Evolutionary conservation across 2,329 filamentous ascomycete genomes (phyloP).

Genomic region (Penicillium sp.): DNA sequence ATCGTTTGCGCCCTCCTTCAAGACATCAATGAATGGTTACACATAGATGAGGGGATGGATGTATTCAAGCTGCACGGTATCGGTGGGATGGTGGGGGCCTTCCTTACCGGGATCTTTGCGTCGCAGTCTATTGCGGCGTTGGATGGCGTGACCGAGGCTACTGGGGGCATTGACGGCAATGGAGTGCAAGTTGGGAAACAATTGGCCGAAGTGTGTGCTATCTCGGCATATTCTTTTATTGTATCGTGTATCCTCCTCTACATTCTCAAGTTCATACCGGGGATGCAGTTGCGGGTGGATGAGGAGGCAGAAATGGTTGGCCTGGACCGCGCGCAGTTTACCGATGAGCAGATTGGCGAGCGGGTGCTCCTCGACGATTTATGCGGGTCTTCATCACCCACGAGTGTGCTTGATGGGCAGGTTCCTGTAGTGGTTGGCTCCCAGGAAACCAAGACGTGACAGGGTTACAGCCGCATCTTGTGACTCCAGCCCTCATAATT

Average conservation of each 20-base stretch:
- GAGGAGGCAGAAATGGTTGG: constrained; percentile 58
- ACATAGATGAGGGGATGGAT: constrained; percentile 59
- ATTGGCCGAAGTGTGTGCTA: constrained; percentile 56
- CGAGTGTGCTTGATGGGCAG: constrained; percentile 14
- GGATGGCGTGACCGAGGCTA: constrained; percentile 49
- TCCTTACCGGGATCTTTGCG: constrained; percentile 60
- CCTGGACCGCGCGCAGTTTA: constrained; percentile 56
- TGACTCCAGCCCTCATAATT: background rate
- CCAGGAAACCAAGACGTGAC: background rate
- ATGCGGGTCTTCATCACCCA: constrained; percentile 11
- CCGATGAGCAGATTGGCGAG: constrained; percentile 58
- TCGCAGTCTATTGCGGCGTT: constrained; percentile 44
- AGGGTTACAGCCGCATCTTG: background rate
- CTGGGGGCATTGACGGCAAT: constrained; percentile 56
- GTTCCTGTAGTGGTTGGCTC: background rate
- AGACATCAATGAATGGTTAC: constrained; percentile 55
- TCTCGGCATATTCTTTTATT: constrained; percentile 54
- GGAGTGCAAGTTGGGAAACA: constrained; percentile 58
- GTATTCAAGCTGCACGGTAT: constrained; percentile 61
- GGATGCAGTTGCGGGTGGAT: constrained; percentile 54
- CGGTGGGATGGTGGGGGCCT: constrained; percentile 58
- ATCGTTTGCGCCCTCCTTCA: constrained; percentile 52
- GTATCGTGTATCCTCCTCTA: constrained; percentile 54
- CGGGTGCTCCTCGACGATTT: constrained; percentile 42
- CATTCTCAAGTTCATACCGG: constrained; percentile 56